These are phyloP conservation scores for Helotiales sp. DNA, from an alignment of 2,329 filamentous ascomycete species.

Conservation along the genomic window DNA sequence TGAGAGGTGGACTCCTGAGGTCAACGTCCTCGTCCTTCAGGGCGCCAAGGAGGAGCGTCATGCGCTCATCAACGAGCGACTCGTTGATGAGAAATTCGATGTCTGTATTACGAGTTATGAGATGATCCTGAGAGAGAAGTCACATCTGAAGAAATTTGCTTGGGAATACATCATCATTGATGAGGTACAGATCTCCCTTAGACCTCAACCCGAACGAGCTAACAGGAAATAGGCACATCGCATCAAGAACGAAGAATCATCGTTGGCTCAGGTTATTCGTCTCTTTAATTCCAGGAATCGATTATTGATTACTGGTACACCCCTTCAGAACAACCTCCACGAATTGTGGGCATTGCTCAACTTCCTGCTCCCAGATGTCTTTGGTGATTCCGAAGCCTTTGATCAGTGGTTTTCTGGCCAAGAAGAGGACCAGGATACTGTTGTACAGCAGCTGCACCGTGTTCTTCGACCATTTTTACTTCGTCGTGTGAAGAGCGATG, in stretches of 20 bases:
- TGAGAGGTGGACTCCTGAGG: constrained; percentile 88
- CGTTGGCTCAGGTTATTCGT: constrained; percentile 92
- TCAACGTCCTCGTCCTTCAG: constrained; percentile 90
- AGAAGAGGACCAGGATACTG: constrained; percentile 86
- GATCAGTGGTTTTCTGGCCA: constrained; percentile 97
- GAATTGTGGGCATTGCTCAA: constrained; percentile 97
- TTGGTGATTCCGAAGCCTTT: constrained; percentile 94
- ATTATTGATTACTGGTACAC: constrained; percentile 92
- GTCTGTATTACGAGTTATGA: constrained; percentile 99
- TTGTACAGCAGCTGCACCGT: constrained; percentile 92
- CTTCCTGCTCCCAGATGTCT: constrained; percentile 96
- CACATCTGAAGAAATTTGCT: constrained; percentile 93
- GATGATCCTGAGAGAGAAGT: constrained; percentile 95
- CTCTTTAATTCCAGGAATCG: constrained; percentile 95
- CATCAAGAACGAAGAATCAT: constrained; percentile 99
- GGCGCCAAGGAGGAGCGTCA: constrained; percentile 93
- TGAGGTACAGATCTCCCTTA: constrained; percentile 51
- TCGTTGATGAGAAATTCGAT: constrained; percentile 95
- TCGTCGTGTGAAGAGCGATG: constrained; percentile 93
- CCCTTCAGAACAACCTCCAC: constrained; percentile 96
- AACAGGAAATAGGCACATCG: constrained; percentile 64
- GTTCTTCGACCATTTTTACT: constrained; percentile 92
- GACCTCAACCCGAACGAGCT: constrained; percentile 6
- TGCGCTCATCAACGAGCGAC: constrained; percentile 81
- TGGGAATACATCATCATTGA: constrained; percentile 99